Evolutionary conservation across 2,329 filamentous ascomycete genomes (phyloP), one percentile per base, ranked within the genome.

Genomic region (Drechslerella stenobrocha): DNA sequence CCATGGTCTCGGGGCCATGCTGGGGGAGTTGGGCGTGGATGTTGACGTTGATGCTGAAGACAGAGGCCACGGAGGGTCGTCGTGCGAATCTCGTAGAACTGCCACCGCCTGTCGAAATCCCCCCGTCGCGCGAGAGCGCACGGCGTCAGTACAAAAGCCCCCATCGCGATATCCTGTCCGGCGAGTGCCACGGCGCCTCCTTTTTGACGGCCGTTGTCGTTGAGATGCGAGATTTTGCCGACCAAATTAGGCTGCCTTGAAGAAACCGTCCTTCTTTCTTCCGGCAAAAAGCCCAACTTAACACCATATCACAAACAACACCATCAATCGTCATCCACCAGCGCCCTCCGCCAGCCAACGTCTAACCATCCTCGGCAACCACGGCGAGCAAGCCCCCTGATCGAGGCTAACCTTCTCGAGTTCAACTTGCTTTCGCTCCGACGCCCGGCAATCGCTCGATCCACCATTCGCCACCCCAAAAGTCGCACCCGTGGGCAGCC

Each of bases 1-100:
- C 20, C 59, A 57, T 57, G 37, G 51, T 50, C 37, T 11, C 15
- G 46, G 45, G 34, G 52, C 37, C 52, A 50, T 50, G 9, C 23
- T 34, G 4, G 24, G n/a, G n/a, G n/a, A n/a, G n/a, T n/a, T n/a
- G n/a, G n/a, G n/a, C n/a, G n/a, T n/a, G n/a, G n/a, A n/a, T n/a
- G n/a, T n/a, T n/a, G n/a, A n/a, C n/a, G n/a, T n/a, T n/a, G n/a
- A n/a, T n/a, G n/a, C n/a, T n/a, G n/a, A n/a, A n/a, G n/a, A n/a
- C n/a, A n/a, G n/a, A n/a, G n/a, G n/a, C n/a, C n/a, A n/a, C n/a
- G n/a, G n/a, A n/a, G n/a, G n/a, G n/a, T n/a, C n/a, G n/a, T n/a
- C n/a, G n/a, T n/a, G n/a, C n/a, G n/a, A n/a, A n/a, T n/a, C n/a
- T n/a, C n/a, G n/a, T n/a, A n/a, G n/a, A n/a, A n/a, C n/a, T n/a